phyloP scores from a whole-genome alignment of 768 basidiomycete species.

The Suillus brevipes region DNA sequence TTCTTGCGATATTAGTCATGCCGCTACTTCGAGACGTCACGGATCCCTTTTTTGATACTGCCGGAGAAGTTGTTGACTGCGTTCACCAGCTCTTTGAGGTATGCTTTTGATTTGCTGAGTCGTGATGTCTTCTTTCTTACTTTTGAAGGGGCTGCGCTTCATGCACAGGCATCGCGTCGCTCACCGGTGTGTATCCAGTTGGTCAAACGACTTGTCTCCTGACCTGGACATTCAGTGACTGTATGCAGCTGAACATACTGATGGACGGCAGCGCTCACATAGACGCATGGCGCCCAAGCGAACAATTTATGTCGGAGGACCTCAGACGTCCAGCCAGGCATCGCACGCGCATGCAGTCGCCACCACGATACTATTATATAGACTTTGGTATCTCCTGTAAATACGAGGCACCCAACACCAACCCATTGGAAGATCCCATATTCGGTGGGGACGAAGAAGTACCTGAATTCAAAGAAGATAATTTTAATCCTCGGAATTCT shows the following conservation, averaged over 20 bases:
- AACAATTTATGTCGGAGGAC: neutral
- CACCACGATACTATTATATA: conserved; percentile 35
- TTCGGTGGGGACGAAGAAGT: conserved; percentile 45
- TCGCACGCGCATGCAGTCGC: conserved; percentile 29
- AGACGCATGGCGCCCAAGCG: conserved; percentile 26
- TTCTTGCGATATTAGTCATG: conserved; percentile 23
- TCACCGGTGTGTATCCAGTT: conserved; percentile 31
- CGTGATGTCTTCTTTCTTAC: no score
- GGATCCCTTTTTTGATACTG: conserved; percentile 20
- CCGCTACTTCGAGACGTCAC: conserved; percentile 17
- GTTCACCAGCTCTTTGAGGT: conserved; percentile 27
- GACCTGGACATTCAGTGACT: conserved; percentile 30
- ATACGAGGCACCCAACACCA: conserved; percentile 27
- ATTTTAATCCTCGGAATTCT: conserved; percentile 31
- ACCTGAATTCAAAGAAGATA: conserved; percentile 37
- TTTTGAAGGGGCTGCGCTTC: conserved; percentile 34
- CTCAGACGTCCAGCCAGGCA: conserved; percentile 26
- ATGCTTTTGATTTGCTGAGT: neutral
- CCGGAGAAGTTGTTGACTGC: conserved; percentile 26
- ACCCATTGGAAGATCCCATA: conserved; percentile 29
- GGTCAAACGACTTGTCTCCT: conserved; percentile 10
- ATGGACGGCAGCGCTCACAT: conserved; percentile 30
- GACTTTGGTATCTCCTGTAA: conserved; percentile 38
- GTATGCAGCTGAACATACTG: conserved; percentile 35
- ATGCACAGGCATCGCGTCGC: conserved; percentile 40